Conservation (phyloP, 75 land plant genomes). For the Chamaecyparis obtusa region DNA sequence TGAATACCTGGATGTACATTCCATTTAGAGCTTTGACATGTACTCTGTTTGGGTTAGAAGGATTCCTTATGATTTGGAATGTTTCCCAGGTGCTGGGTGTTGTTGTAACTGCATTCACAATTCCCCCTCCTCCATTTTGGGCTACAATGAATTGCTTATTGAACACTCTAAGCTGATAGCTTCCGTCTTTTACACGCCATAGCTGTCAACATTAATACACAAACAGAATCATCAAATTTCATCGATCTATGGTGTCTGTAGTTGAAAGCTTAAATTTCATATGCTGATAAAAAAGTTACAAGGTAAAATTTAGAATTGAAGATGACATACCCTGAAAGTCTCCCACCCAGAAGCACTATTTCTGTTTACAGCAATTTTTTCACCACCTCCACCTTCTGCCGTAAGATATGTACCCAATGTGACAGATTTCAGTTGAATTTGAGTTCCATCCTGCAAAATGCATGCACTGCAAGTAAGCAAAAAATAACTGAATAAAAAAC, state of each 20-base stretch:
- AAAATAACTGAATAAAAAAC: background rate
- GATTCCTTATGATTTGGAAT: too few relatives aligned
- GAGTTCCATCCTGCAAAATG: constrained; percentile 62
- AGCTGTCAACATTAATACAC: constrained; percentile 24
- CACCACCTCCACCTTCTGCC: constrained; percentile 77
- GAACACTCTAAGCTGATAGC: constrained; percentile 55
- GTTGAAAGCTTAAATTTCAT: too few relatives aligned
- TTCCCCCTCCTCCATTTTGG: constrained; percentile 21
- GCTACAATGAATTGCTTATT: constrained; percentile 49
- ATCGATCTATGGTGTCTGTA: too few relatives aligned
- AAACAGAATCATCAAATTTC: too few relatives aligned
- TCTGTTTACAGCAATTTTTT: constrained; percentile 51
- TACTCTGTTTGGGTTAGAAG: too few relatives aligned
- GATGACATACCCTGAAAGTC: constrained; percentile 55
- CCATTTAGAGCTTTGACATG: too few relatives aligned
- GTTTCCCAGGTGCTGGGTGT: constrained; percentile 10
- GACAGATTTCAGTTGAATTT: constrained; percentile 60
- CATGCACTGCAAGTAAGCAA: background rate
- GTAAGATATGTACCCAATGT: constrained; percentile 39
- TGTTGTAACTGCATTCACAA: constrained; percentile 22
- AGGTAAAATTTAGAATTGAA: too few relatives aligned
- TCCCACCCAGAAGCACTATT: constrained; percentile 66
- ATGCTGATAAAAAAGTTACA: too few relatives aligned
- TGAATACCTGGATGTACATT: constrained; percentile 32
- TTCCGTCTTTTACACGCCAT: constrained; percentile 53